Evolutionary conservation across 768 basidiomycete species (phyloP), one percentile per base, ranked within the genome.

Genomic region (Lentinula aciculospora): DNA sequence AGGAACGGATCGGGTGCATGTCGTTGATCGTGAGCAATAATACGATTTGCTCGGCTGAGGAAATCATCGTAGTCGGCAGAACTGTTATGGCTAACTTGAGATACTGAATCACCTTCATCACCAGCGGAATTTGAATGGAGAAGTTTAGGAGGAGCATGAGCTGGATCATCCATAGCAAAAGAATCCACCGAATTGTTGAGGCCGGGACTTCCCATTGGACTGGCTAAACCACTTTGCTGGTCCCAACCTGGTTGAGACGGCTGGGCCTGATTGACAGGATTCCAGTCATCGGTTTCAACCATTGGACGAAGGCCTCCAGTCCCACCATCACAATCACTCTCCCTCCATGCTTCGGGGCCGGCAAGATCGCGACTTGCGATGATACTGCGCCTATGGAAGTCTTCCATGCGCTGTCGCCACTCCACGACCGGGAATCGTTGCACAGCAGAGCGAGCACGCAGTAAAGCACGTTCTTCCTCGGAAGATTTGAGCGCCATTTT

Each of bases 341-440:
- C 81, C 39, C 87, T 80, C 91, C 89, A 95, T 0, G 93, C 92
- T 58, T 91, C 81, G 1, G 76, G 58, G 6, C 84, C 89, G 28
- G 94, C 92, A 2, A 83, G 23, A 29, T 72, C 70, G 55, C 94
- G 87, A 67, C 89, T 94, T 3, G 75, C 74, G 25, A 70, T 71
- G 68, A 97, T 94, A 66, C 88, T 89, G 60, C 94, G 88, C 60
- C 81, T 83, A 69, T 97, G 94, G 79, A 97, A 92, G 70, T 97
- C 94, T 74, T 97, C 94, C 79, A 87, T 90, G 47, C 92, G 85
- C 69, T 97, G 94, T 66, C 94, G 89, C 94, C 94, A 97, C 74
- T 97, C 94, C 28, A 97, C 90, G 57, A 97, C 94, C 4, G 94
- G 94, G 89, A 97, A 97, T 67, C 94, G 91, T 67, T 97, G 94